A percentile compares a stretch with the other conserved stretches of the same genome.
phyloP scores from a whole-genome alignment of 2,329 filamentous ascomycete genomes.

The Nakataea oryzae region DNA sequence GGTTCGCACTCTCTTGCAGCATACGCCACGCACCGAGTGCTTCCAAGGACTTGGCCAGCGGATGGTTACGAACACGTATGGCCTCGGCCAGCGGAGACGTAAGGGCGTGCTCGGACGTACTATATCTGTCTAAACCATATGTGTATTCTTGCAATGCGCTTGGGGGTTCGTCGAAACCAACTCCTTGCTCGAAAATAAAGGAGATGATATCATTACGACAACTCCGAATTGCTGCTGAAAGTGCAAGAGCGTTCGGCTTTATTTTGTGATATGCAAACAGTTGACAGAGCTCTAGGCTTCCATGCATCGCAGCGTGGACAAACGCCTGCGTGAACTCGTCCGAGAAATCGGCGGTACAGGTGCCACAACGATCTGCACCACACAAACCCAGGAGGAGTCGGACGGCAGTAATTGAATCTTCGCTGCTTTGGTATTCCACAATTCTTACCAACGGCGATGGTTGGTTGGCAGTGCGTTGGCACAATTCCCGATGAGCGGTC shows the following conservation, averaged over 20 bases:
- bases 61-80: background rate
- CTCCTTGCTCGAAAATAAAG: background rate
- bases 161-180: background rate
- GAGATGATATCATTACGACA: background rate
- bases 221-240: background rate
- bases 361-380: background rate
- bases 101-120: no score
- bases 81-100: constrained; percentile 1
- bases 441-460: no score
- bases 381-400: background rate
- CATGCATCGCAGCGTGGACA: background rate
- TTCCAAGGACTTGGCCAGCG: background rate
- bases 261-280: background rate
- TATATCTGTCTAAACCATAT: background rate
- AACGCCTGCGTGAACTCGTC: background rate
- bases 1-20: background rate
- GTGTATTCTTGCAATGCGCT: background rate
- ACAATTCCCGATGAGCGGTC: background rate
- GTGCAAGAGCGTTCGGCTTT: background rate
- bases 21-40: background rate
- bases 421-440: no score
- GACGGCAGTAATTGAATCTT: background rate
- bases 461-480: no score
- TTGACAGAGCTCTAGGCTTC: background rate
- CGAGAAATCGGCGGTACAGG: background rate